These are phyloP conservation scores for Nemania sp. DNA, from an alignment of 2,329 filamentous ascomycete species.

Conservation along the genomic window DNA sequence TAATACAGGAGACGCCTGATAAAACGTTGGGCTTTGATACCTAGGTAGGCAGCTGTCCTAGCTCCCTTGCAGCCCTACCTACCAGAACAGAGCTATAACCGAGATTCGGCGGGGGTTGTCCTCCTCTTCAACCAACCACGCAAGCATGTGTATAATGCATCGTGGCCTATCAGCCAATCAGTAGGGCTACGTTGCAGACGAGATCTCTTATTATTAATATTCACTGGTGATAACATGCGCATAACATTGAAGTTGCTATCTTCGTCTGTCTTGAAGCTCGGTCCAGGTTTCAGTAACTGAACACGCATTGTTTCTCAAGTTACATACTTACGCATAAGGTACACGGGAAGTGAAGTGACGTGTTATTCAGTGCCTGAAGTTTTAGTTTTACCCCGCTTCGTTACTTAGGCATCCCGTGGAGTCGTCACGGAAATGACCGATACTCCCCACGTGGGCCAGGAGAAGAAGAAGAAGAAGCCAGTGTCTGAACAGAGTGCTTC, in stretches of 20 bases:
- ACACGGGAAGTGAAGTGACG: neutral
- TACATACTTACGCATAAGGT: neutral
- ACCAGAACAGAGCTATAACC: constrained; percentile 22
- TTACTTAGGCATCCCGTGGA: neutral
- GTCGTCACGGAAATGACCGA: constrained; percentile 9
- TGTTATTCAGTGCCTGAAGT: constrained; percentile 9
- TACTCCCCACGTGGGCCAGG: neutral
- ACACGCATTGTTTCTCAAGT: neutral
- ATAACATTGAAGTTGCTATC: neutral
- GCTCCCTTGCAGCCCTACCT: constrained; percentile 23
- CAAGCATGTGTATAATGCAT: neutral
- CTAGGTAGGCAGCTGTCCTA: constrained; percentile 7
- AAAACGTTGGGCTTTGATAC: constrained; percentile 16
- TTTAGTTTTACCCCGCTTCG: neutral
- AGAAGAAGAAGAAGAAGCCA: neutral
- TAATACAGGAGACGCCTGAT: neutral
- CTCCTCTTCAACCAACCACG: constrained; percentile 14
- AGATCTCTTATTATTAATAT: neutral
- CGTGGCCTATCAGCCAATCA: neutral
- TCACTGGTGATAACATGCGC: neutral
- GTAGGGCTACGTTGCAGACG: neutral
- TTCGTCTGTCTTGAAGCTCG: neutral
- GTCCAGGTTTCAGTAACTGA: neutral
- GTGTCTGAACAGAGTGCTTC: neutral
- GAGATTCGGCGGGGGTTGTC: constrained; percentile 16